phyloP scores from a whole-genome alignment of 352 stramenopile genomes.

The Porosira glacialis region DNA sequence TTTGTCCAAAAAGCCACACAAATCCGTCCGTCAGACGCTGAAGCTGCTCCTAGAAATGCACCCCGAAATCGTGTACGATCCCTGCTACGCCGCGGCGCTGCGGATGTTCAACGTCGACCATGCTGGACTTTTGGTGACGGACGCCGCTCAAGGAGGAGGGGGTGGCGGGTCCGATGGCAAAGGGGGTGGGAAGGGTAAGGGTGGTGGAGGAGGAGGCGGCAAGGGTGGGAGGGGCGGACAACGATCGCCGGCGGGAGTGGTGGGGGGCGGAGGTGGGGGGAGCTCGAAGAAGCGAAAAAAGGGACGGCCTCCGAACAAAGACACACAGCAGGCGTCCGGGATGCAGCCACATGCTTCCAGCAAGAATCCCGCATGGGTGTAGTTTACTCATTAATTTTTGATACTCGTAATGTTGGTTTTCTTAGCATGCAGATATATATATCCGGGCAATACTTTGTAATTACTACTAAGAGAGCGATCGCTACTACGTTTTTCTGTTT shows the following conservation, averaged over 20 bases:
- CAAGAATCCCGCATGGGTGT: too few relatives aligned
- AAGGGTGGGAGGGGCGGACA: neutral
- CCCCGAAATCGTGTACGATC: slow-evolving; percentile 34
- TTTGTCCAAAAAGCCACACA: neutral
- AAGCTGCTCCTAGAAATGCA: slow-evolving; percentile 30
- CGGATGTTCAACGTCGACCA: slow-evolving; percentile 31
- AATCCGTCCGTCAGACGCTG: slow-evolving; percentile 5
- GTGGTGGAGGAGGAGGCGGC: slow-evolving; percentile 2
- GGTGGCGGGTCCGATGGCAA: neutral
- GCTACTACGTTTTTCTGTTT: too few relatives aligned
- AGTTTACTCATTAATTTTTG: too few relatives aligned
- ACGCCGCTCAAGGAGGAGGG: neutral
- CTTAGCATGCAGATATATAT: too few relatives aligned
- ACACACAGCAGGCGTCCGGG: too few relatives aligned
- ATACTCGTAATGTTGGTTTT: too few relatives aligned
- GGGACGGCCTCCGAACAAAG: slow-evolving; percentile 19
- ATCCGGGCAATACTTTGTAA: too few relatives aligned
- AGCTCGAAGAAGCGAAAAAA: slow-evolving; percentile 32
- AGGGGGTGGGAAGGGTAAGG: neutral
- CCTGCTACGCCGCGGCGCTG: slow-evolving; percentile 29
- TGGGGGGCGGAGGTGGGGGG: neutral
- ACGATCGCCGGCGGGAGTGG: neutral
- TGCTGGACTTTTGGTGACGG: too few relatives aligned
- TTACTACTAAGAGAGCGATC: too few relatives aligned
- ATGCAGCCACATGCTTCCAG: too few relatives aligned